phyloP scores from a whole-genome alignment of 108 stramenopile species.

The Seminavis robusta region DNA sequence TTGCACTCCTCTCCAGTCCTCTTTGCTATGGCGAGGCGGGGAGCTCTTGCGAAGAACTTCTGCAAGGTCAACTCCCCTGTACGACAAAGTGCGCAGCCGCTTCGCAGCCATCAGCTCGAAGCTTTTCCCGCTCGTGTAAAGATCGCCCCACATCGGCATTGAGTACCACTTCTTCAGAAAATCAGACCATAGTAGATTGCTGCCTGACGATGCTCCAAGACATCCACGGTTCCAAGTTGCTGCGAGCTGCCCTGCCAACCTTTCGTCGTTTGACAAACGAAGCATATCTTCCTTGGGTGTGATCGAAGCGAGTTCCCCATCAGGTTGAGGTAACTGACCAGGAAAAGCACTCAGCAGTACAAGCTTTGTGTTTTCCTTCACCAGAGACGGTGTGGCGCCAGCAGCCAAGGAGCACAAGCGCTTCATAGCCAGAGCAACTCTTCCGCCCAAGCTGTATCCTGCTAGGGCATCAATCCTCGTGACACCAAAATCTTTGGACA shows the following conservation, averaged over 20 bases:
- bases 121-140: constrained; percentile 18
- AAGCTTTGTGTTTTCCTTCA: constrained; percentile 23
- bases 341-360: constrained; percentile 29
- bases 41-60: constrained; percentile 57
- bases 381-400: not conserved
- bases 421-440: constrained; percentile 81
- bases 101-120: constrained; percentile 33
- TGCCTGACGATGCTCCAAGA: not conserved
- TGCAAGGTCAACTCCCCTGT: constrained; percentile 52
- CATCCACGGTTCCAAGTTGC: constrained; percentile 2
- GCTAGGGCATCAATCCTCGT: constrained; percentile 57
- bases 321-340: too few relatives aligned
- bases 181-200: constrained; percentile 17
- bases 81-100: constrained; percentile 24
- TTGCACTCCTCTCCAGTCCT: constrained; percentile 44
- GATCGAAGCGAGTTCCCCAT: not conserved
- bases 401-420: constrained; percentile 29
- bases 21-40: constrained; percentile 32
- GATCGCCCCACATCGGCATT: constrained; percentile 54
- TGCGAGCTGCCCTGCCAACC: constrained; percentile 12
- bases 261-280: constrained; percentile 40
- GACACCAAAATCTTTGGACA: constrained; percentile 44
- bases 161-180: constrained; percentile 66
- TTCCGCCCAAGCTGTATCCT: constrained; percentile 83
- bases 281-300: constrained; percentile 2